Evolutionary conservation across 768 basidiomycete species (phyloP), one percentile per base, ranked within the genome.

Genomic region (Gymnopilus junonius): DNA sequence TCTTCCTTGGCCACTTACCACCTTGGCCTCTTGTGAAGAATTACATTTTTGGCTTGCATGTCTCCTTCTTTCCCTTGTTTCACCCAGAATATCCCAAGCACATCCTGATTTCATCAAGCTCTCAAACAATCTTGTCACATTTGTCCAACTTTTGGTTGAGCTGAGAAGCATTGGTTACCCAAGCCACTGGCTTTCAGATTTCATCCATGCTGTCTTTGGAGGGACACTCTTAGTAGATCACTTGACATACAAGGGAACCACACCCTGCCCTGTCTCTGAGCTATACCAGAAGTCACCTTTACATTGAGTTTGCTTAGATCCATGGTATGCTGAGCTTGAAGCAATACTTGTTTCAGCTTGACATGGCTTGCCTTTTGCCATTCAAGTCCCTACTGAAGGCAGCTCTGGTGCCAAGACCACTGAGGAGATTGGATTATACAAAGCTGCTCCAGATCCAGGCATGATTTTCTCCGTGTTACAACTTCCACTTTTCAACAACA

Each of bases 141-240:
- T 78, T 66, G 58, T 78, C 45, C 58, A 67, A 8, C 69, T 79
- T 1, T 67, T 79, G 35, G 63, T 75, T 23, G 70, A 75, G 59
- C 71, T 78, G 21, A 69, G 72, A 54, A 63, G 68, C 40, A 73
- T 77, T 39, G 76, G 76, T 4, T 79, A 75, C 63, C 78, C 78
- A 2, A 66, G 61, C 10, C 79, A 77, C 62, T 79, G 77, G 78
- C 72, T 80, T 35, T 67, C 71, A 48, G 76, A 77, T 11, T 75
- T 71, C 66, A 50, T 74, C n/a, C 66, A 72, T 55, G 65, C 62
- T 14, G 55, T 76, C 14, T 62, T 78, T 8, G 64, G 67, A 35
- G 70, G 74, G 37, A 67, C 42, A 27, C 61, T 76, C 42, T 46
- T 64, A 31, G 72, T 72, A 40, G 72, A 75, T 60, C 67, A 67